These are phyloP conservation scores for Trichoderma hamatum DNA, from an alignment of 2,329 filamentous ascomycete species.

Conservation along the genomic window DNA sequence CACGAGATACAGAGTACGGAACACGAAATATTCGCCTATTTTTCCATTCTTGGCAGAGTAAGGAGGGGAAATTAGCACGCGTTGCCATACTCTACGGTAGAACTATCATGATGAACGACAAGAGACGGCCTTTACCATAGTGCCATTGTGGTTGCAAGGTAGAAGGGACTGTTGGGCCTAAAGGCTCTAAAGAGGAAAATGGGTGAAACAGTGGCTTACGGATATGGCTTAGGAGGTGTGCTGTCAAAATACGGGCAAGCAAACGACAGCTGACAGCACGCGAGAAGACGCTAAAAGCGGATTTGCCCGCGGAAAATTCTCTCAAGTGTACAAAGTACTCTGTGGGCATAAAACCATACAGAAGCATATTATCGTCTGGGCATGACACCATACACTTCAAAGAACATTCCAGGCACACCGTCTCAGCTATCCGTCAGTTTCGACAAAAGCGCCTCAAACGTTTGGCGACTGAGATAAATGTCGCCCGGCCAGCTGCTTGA, in stretches of 20 bases:
- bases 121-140: neutral
- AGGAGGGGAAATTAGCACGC: neutral
- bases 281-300: neutral
- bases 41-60: neutral
- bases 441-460: neutral
- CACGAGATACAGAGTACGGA: neutral
- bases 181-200: neutral
- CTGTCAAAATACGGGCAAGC: neutral
- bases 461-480: conserved; percentile 12
- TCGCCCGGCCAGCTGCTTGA: neutral
- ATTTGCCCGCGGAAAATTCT: neutral
- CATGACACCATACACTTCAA: neutral
- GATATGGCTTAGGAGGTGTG: neutral
- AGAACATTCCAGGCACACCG: neutral
- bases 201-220: neutral
- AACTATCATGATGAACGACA: neutral
- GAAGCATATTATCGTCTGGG: neutral
- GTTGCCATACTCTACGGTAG: neutral
- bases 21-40: neutral
- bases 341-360: neutral
- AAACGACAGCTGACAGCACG: conserved; percentile 3
- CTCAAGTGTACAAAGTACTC: neutral
- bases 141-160: neutral
- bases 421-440: conserved; percentile 1
- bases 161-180: neutral